Base-by-base conservation (phyloP, 2,329 filamentous ascomycete species). In the Hypoxylon sp. region DNA sequence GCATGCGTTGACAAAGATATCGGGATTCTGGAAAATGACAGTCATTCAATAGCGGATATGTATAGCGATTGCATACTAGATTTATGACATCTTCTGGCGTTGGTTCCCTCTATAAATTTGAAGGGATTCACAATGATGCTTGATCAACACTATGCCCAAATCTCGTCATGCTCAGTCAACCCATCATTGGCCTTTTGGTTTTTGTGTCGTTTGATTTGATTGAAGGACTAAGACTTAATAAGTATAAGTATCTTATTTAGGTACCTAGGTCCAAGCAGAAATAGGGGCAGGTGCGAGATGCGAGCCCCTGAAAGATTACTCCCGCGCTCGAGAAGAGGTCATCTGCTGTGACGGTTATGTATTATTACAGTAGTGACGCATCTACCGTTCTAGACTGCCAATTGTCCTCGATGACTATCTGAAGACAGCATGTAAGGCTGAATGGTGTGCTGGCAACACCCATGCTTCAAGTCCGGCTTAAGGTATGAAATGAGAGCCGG, bases 1-100 rank as follows among this genome's bases (percentile, higher is more conserved):
- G n/a, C 10, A 46, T 46, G 32, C 30, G 49, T 55, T 62, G 28
- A 17, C 28, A 32, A 49, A 19, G 32, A 34, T 13, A 19, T 5
- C 9, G 32, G 46, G 25, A 9, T 17, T 23, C 25, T 43, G 19
- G 56, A 21, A 25, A 13, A 51, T 30, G 38, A 32, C 1, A 30
- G 13, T 36, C 23, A 28, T 58, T 13, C n/a, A 28, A 23, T 38
- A n/a, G 45, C 45, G 21, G 36, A 10, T 7, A 38, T 49, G 21
- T 10, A 21, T 32, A n/a, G 14, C 28, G 11, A 46, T 45, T 46
- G 46, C 5, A n/a, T n/a, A n/a, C 9, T 30, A 25, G 14, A 14
- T 36, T 52, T 19, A 9, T 2, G 17, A 23, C 49, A 21, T 38
- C 9, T 13, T n/a, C 23, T 17, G 46, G 49, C 23, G 17, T 21